Evolutionary conservation across 176 grass and related monocot species (phyloP).

Genomic region (Triticum monococcum): DNA sequence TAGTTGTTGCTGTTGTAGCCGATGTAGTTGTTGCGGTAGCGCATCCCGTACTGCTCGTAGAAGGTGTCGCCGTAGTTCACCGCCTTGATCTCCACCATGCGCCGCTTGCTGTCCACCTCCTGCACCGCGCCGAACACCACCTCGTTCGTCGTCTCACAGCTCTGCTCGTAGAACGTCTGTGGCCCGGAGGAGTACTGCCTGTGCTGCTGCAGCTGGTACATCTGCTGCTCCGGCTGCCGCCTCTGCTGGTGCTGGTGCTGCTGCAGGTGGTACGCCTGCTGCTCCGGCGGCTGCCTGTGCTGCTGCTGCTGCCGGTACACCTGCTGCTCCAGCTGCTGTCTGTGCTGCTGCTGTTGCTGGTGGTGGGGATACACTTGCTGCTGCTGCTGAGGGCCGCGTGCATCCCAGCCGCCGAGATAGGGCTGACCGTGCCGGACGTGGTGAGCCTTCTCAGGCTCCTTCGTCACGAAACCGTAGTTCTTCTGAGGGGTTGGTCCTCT

Average conservation of each 20-base stretch:
- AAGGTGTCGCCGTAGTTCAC: constrained; percentile 86
- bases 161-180: constrained; percentile 80
- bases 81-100: constrained; percentile 84
- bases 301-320: constrained; percentile 36
- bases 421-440: constrained; percentile 50
- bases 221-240: constrained; percentile 60
- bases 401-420: constrained; percentile 53
- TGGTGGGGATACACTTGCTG: constrained; percentile 56
- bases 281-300: constrained; percentile 39
- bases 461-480: constrained; percentile 81
- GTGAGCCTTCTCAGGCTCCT: constrained; percentile 79
- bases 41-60: constrained; percentile 82
- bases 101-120: constrained; percentile 66
- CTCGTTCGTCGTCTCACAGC: constrained; percentile 90
- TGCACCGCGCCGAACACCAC: constrained; percentile 95
- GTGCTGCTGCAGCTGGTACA: constrained; percentile 81
- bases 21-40: constrained; percentile 80
- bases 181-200: constrained; percentile 81
- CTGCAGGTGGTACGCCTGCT: constrained; percentile 50
- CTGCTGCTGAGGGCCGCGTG: constrained; percentile 44
- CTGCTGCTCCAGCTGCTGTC: constrained; percentile 52
- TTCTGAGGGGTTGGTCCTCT: constrained; percentile 70
- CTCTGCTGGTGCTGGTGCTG: background rate
- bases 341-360: background rate
- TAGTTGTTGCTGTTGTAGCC: constrained; percentile 59